phyloP scores from a whole-genome alignment of 1,284 basidiomycete species.

The Rhodotorula sp. region DNA sequence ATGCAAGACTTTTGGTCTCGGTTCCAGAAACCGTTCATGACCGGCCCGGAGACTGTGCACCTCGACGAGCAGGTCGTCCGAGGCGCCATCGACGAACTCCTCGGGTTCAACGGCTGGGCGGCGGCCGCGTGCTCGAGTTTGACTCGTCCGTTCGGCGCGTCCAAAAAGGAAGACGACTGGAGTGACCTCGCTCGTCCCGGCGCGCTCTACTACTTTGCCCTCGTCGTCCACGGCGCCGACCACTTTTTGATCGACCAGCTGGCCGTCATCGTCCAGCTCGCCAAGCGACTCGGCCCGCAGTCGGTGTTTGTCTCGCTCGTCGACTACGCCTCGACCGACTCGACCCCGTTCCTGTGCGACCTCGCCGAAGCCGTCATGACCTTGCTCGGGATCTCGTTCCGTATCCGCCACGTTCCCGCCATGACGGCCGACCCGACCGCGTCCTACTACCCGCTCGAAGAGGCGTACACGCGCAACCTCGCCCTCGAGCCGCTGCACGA shows the following conservation, averaged over 20 bases:
- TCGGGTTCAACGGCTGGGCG: slow-evolving; percentile 97
- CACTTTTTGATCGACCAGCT: slow-evolving; percentile 96
- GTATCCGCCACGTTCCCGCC: slow-evolving; percentile 77
- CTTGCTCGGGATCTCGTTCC: slow-evolving; percentile 81
- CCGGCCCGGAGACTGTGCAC: slow-evolving; percentile 73
- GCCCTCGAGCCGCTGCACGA: slow-evolving; percentile 87
- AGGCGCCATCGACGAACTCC: slow-evolving; percentile 79
- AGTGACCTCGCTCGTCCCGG: slow-evolving; percentile 77
- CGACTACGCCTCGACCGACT: slow-evolving; percentile 87
- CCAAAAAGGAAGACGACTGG: slow-evolving; percentile 72
- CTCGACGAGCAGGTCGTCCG: slow-evolving; percentile 84
- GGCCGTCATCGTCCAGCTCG: slow-evolving; percentile 89
- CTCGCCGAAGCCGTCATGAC: slow-evolving; percentile 88
- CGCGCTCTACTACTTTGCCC: slow-evolving; percentile 86
- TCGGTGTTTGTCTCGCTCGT: slow-evolving; percentile 94
- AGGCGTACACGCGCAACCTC: slow-evolving; percentile 85
- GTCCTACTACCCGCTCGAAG: slow-evolving; percentile 89
- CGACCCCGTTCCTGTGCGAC: slow-evolving; percentile 85
- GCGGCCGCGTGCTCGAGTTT: slow-evolving; percentile 90
- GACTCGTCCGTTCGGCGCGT: slow-evolving; percentile 82
- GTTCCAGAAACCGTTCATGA: slow-evolving; percentile 69
- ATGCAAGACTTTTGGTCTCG: slow-evolving; percentile 82
- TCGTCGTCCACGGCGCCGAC: slow-evolving; percentile 91
- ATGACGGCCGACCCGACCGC: slow-evolving; percentile 82
- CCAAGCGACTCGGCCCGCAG: slow-evolving; percentile 76